Evolutionary conservation across 2,329 filamentous ascomycete species (phyloP).

Genomic region (Fusarium brachygibbosum): DNA sequence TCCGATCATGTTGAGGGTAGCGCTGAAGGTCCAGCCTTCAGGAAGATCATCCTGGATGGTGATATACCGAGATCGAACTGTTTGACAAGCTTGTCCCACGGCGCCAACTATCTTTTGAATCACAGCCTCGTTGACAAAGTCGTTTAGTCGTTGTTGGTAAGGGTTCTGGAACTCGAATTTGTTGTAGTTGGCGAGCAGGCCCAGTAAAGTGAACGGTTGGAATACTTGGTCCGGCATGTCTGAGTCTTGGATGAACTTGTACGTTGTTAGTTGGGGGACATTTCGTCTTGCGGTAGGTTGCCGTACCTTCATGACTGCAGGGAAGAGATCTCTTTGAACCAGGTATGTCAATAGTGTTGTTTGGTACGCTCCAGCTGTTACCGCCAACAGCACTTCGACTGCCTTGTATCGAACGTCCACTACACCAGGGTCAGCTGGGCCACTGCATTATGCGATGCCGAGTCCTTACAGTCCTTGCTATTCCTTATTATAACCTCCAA

Average conservation of each 20-base stretch:
- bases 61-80: conserved; percentile 80
- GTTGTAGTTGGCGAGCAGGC: conserved; percentile 95
- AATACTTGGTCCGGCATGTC: conserved; percentile 74
- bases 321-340: conserved; percentile 93
- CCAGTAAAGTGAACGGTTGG: conserved; percentile 84
- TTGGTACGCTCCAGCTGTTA: conserved; percentile 94
- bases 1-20: conserved; percentile 86
- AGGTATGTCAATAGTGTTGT: conserved; percentile 95
- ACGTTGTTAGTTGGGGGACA: conserved; percentile 3
- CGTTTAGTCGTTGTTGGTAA: conserved; percentile 89
- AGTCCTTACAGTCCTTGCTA: conserved; percentile 73
- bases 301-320: conserved; percentile 89
- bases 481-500: conserved; percentile 87
- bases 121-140: conserved; percentile 92
- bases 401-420: conserved; percentile 83
- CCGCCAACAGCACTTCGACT: conserved; percentile 82
- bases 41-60: conserved; percentile 90
- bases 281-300: not conserved
- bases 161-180: conserved; percentile 99
- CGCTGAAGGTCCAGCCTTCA: conserved; percentile 87
- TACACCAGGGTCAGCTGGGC: conserved; percentile 56
- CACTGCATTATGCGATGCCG: not conserved
- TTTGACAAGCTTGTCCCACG: conserved; percentile 78
- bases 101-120: conserved; percentile 86
- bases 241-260: conserved; percentile 83